Evolutionary conservation across 2,329 filamentous ascomycete genomes (phyloP), one percentile per base, ranked within the genome.

Genomic region (Canariomyces notabilis): DNA sequence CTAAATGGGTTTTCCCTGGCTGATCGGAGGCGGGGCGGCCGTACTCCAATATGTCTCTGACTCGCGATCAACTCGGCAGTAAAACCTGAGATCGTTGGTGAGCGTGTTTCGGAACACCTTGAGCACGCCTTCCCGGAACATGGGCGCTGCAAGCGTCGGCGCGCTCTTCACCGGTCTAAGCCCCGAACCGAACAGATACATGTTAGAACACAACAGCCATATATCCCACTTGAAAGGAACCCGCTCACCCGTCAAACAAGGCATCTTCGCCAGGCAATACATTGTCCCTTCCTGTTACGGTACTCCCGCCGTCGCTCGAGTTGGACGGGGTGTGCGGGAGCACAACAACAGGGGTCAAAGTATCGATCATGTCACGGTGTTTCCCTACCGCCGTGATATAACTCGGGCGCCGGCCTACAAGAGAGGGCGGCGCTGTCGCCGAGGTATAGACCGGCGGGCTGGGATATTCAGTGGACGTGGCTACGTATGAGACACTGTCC

Each of bases 31-130:
- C n/a, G 8, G 11, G 15, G 31, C 12, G 8, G 2, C 36, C 54
- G 20, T 52, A 59, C 58, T 56, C 59, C 59, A 57, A 37, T 57
- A 60, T 3, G 58, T 61, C 46, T 61, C 59, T 1, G 59, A 58
- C 29, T 59, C 55, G 23, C 50, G 46, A 14, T 54, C 57, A 2
- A 59, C 50, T 32, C 51, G 57, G 41, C 59, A 61, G 36, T 60
- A 51, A 29, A 62, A 62, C 21, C 59, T 39, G 2, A 62, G 42
- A 33, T 60, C 59, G 21, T 57, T 54, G 1, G 54, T 56, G 1
- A 60, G 34, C 1, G 48, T 59, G 26, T 60, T 60, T 1, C 59
- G 51, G 38, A 62, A 62, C n/a, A 61, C 59, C 35, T 61, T 62
- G 7, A 62, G 47, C 18, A 54, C 46, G 2, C 55, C 59, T 9